These are phyloP conservation scores for Ganoderma sinense DNA, from an alignment of 1,284 basidiomycete species.

Conservation along the genomic window DNA sequence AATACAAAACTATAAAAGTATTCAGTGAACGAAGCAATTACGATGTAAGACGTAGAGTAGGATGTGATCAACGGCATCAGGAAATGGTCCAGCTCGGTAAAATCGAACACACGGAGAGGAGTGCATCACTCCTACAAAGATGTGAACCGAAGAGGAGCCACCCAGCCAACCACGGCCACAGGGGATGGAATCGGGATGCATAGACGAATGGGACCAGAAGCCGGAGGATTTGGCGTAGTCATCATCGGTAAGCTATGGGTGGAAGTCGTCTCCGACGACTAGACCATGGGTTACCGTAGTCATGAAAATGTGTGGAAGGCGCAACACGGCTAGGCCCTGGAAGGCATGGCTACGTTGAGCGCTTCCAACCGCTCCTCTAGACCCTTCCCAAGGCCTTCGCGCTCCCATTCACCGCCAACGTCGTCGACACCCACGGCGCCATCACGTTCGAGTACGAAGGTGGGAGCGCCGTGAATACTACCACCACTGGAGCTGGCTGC, in stretches of 20 bases:
- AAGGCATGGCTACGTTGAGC: constrained; percentile 45
- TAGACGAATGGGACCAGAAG: constrained; percentile 18
- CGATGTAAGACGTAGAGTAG: constrained; percentile 15
- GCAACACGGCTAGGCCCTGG: constrained; percentile 31
- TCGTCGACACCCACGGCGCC: constrained; percentile 51
- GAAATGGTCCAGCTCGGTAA: constrained; percentile 21
- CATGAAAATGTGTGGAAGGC: constrained; percentile 3
- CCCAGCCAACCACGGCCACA: constrained; percentile 9
- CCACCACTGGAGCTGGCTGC: constrained; percentile 38
- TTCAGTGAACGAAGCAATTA: constrained; percentile 24
- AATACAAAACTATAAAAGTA: constrained; percentile 21
- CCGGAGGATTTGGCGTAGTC: constrained; percentile 11
- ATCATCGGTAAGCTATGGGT: not conserved
- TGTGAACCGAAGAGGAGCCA: constrained; percentile 2
- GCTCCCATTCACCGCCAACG: constrained; percentile 82
- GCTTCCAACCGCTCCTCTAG: constrained; percentile 82
- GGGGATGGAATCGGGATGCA: constrained; percentile 7
- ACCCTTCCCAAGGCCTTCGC: constrained; percentile 81
- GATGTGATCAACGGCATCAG: constrained; percentile 10
- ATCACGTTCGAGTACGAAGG: constrained; percentile 34
- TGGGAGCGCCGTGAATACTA: constrained; percentile 35
- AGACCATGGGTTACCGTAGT: constrained; percentile 5
- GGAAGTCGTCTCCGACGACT: not conserved
- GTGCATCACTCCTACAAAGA: constrained; percentile 1
- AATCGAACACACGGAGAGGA: constrained; percentile 1